A percentile compares a stretch with the other conserved stretches of the same genome.
phyloP scores from a whole-genome alignment of 495 filamentous ascomycete species.

The Lichenothelia convexa region DNA sequence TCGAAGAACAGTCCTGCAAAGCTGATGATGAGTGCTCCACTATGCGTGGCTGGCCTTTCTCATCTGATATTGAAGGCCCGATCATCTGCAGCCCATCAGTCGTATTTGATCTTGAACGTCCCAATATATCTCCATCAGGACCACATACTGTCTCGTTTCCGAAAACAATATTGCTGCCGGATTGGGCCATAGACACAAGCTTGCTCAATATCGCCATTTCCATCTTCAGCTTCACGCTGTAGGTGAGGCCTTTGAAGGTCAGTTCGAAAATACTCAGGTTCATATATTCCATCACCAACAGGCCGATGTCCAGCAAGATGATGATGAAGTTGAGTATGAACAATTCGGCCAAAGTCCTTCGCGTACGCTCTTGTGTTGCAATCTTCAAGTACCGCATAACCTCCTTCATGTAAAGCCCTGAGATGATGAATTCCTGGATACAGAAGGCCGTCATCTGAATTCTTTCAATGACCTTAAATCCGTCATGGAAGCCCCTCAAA shows the following conservation, averaged over 20 bases:
- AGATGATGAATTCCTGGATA: constrained; percentile 43
- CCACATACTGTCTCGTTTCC: no score
- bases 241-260: constrained; percentile 39
- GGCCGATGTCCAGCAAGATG: constrained; percentile 34
- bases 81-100: no score
- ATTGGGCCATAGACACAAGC: no score
- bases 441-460: constrained; percentile 46
- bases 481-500: constrained; percentile 8
- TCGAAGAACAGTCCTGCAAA: no score
- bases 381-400: constrained; percentile 30
- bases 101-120: no score
- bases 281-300: constrained; percentile 38
- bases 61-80: no score
- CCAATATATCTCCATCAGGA: no score
- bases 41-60: no score
- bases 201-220: constrained; percentile 42
- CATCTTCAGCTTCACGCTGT: constrained; percentile 48
- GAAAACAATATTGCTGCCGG: no score
- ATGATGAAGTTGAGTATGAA: constrained; percentile 39
- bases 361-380: constrained; percentile 25
- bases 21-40: no score
- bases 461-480: constrained; percentile 41
- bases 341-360: constrained; percentile 39
- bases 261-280: constrained; percentile 40
- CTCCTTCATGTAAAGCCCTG: constrained; percentile 40